A percentile compares a stretch with the other conserved stretches of the same genome.
These are phyloP conservation scores for Flaveria bidentis DNA, from an alignment of 129 eudicot species.

Conservation along the genomic window DNA sequence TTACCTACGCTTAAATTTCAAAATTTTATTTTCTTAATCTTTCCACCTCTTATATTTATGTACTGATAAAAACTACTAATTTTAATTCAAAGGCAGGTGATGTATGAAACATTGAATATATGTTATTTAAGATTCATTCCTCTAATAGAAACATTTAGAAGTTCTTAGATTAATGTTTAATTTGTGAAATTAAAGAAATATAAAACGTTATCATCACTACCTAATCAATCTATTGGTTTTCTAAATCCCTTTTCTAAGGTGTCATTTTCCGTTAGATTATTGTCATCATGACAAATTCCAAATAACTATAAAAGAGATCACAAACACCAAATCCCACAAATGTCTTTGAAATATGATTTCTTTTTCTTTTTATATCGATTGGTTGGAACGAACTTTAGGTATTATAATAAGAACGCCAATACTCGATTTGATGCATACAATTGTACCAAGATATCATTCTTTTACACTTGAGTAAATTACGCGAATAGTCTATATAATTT, in stretches of 20 bases:
- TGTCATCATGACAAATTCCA: constrained; percentile 33
- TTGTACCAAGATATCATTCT: not conserved
- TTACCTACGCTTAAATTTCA: no score
- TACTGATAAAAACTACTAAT: no score
- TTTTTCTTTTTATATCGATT: constrained; percentile 1
- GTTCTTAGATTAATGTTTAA: no score
- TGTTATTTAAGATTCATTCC: no score
- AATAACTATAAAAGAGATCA: constrained; percentile 24
- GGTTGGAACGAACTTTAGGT: constrained; percentile 5
- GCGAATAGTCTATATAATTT: no score
- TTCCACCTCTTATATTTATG: no score
- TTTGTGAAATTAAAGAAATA: constrained; percentile 2
- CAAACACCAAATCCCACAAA: constrained; percentile 30
- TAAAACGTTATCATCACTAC: constrained; percentile 24
- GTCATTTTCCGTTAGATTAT: constrained; percentile 39
- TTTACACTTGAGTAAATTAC: not conserved
- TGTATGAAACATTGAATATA: no score
- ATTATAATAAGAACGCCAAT: not conserved
- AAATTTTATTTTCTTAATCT: no score
- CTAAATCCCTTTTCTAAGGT: constrained; percentile 13
- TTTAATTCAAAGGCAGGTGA: no score
- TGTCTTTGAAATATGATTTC: constrained; percentile 19
- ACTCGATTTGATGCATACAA: constrained; percentile 11
- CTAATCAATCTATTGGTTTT: constrained; percentile 25
- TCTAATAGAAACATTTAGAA: no score